Base-by-base conservation (phyloP, 2,329 filamentous ascomycete genomes). In the Curvularia spicifera region DNA sequence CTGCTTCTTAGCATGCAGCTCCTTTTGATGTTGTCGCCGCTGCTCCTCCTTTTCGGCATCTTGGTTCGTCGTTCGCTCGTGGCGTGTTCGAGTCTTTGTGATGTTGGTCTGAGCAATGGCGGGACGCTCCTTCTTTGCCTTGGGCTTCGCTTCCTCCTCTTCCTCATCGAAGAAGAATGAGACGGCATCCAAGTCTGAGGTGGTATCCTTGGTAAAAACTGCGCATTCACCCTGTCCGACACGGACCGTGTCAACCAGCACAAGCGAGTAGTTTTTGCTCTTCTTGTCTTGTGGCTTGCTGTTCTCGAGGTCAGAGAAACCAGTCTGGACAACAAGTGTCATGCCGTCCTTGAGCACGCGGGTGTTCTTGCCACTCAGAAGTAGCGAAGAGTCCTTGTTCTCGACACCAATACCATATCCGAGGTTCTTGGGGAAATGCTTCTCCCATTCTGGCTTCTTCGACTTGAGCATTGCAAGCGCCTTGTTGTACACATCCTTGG, bases 91-190 rank as follows among this genome's bases (percentile, higher is more conserved):
- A 2, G 93, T 96, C 77, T 92, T 94, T 20, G 92, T 97, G 71
- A 98, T 97, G 75, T 98, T 99, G 72, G 94, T 96, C 52, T 92
- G 91, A 24, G 93, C 93, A 58, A 97, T 90, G 28, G 93, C 93
- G 56, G 91, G 93, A 43, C 90, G 87, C 68, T 95, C 90, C 78
- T 89, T 92, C 84, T 95, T 96, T 69, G 93, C 88, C 78, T 96
- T 96, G 67, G 84, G 83, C 71, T 95, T 96, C n/a, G 91, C 90
- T 9, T 90, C 85, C 76, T 92, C 88, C 63, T 91, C 87, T 66
- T 97, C 93, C 67, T 98, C 94, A 74, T 97, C 96, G 83, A 99
- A 99, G 80, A 97, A 98, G 82, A 99, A 99, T 0, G 94, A 97
- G 39, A 94, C 94, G 4, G 93, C 93, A 71, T 98, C 95, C 58